Percentiles rank a stretch among this genome's conserved stretches.
phyloP scores from a whole-genome alignment of 441 rosid genomes.

The Theobroma grandiflorum region DNA sequence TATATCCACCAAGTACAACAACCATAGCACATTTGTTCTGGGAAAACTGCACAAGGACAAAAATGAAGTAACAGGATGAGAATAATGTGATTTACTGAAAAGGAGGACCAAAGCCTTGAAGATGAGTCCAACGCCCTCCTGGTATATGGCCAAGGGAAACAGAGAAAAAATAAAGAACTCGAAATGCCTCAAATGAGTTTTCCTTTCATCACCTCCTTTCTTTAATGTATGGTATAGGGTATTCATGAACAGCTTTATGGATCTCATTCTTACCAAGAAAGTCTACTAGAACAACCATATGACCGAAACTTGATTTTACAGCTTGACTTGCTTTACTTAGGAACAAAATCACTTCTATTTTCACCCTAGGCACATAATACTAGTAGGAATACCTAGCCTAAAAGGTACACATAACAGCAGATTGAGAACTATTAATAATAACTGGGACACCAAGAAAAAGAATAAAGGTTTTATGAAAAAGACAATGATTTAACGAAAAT shows the following conservation, averaged over 20 bases:
- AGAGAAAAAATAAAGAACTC: background rate
- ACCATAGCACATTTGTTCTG: constrained; percentile 92
- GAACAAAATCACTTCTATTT: background rate
- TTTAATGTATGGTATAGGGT: background rate
- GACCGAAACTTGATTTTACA: background rate
- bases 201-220: background rate
- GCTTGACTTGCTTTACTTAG: background rate
- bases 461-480: background rate
- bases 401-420: background rate
- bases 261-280: background rate
- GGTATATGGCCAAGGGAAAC: background rate
- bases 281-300: background rate
- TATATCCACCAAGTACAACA: constrained; percentile 84
- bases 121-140: background rate
- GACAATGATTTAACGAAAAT: background rate
- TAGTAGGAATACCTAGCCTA: background rate
- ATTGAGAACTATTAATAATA: background rate
- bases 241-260: background rate
- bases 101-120: background rate
- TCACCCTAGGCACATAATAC: background rate
- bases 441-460: background rate
- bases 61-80: background rate
- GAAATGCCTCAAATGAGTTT: background rate
- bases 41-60: constrained; percentile 67
- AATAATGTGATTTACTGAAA: background rate